These are phyloP conservation scores for Hirsutella rhossiliensis DNA, from an alignment of 2,329 filamentous ascomycete species.

Conservation along the genomic window DNA sequence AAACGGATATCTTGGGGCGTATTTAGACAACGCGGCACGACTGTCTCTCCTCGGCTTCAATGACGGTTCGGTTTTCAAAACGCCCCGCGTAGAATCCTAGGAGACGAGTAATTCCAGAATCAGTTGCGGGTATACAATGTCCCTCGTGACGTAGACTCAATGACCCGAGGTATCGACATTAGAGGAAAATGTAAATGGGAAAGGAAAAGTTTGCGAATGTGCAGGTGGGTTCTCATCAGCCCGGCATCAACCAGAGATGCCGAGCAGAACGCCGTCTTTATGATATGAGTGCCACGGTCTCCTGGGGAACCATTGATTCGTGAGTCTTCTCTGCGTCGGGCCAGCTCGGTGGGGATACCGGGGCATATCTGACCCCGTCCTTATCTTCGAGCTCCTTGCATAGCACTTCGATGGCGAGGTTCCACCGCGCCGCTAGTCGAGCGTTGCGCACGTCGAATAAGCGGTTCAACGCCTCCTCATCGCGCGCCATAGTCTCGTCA, in stretches of 20 bases:
- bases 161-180: neutral
- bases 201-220: neutral
- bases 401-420: constrained; percentile 37
- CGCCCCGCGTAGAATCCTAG: no score
- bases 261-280: neutral
- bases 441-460: constrained; percentile 33
- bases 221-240: neutral
- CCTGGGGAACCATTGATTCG: neutral
- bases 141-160: neutral
- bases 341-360: constrained; percentile 20
- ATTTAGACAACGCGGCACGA: no score
- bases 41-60: no score
- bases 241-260: neutral
- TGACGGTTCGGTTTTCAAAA: no score
- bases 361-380: constrained; percentile 29
- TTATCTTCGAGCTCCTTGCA: constrained; percentile 37
- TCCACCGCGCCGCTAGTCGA: constrained; percentile 37
- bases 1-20: no score
- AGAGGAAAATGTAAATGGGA: neutral
- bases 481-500: constrained; percentile 31
- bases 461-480: constrained; percentile 34
- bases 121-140: neutral
- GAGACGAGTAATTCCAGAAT: no score
- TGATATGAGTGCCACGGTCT: neutral
- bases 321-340: constrained; percentile 3